phyloP scores from a whole-genome alignment of 2,329 filamentous ascomycete species.

The Ilyonectria sp. region DNA sequence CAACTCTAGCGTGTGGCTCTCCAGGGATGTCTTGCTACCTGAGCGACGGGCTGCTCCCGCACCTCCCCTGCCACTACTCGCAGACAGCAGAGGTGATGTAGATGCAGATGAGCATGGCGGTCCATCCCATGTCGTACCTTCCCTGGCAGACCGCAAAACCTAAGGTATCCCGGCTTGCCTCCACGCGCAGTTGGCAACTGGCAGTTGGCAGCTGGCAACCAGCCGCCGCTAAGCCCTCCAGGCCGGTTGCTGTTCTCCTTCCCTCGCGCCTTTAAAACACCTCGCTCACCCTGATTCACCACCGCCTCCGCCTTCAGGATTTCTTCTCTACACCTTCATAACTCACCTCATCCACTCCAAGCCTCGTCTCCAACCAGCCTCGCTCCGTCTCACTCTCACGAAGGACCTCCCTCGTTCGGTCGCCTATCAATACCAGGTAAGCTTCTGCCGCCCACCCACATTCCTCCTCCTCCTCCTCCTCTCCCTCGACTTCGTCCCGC shows the following conservation, averaged over 20 bases:
- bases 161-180: conserved; percentile 18
- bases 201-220: conserved; percentile 34
- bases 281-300: conserved; percentile 42
- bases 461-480: conserved; percentile 6
- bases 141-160: conserved; percentile 23
- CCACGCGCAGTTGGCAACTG: conserved; percentile 12
- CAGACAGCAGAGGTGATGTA: conserved; percentile 23
- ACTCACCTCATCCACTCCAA: conserved; percentile 39
- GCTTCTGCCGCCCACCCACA: conserved; percentile 20
- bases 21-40: conserved; percentile 15
- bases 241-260: conserved; percentile 34
- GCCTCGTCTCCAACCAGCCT: conserved; percentile 29
- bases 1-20: conserved; percentile 28
- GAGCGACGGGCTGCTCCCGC: conserved; percentile 39
- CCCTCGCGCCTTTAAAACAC: conserved; percentile 45
- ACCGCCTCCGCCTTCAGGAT: conserved; percentile 33
- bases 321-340: conserved; percentile 43
- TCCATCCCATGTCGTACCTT: conserved; percentile 35
- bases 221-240: conserved; percentile 39
- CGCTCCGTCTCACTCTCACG: conserved; percentile 38
- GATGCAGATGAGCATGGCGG: conserved; percentile 17
- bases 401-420: conserved; percentile 42
- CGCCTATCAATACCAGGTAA: conserved; percentile 41
- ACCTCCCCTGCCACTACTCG: conserved; percentile 31
- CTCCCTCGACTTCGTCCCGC: conserved; percentile 2